Conservation (phyloP, 2,329 filamentous ascomycete genomes). For the Thelonectria rubi region DNA sequence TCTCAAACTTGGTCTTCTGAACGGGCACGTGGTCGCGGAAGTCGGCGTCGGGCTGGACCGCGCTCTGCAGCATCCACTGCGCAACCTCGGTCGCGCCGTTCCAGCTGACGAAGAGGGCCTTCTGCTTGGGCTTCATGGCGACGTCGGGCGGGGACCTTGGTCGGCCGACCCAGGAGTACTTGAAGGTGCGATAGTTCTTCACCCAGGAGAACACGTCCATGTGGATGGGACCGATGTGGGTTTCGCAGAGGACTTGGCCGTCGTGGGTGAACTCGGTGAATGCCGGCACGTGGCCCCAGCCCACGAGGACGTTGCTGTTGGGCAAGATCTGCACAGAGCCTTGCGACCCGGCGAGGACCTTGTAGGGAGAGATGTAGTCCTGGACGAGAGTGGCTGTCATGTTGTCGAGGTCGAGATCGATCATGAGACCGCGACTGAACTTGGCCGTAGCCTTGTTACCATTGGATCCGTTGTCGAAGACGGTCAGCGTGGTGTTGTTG, state of each 20-base stretch:
- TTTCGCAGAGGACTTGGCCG: conserved; percentile 63
- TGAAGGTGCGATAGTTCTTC: conserved; percentile 64
- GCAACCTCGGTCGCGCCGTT: conserved; percentile 60
- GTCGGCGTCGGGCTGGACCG: conserved; percentile 2
- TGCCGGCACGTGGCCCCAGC: conserved; percentile 63
- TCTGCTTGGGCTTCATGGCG: conserved; percentile 35
- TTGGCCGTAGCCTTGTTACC: conserved; percentile 26
- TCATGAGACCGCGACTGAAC: conserved; percentile 40
- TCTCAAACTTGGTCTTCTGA: conserved; percentile 35
- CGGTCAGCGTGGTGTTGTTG: conserved; percentile 60
- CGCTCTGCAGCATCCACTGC: conserved; percentile 51
- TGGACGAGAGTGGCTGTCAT: conserved; percentile 49
- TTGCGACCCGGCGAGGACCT: conserved; percentile 49
- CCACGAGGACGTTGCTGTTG: conserved; percentile 62
- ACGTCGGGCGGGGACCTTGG: conserved; percentile 46
- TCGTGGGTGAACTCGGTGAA: conserved; percentile 57
- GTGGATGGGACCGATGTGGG: conserved; percentile 53
- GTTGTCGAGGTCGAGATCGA: conserved; percentile 34
- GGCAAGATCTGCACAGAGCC: conserved; percentile 63
- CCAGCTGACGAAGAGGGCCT: conserved; percentile 59
- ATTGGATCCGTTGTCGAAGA: conserved; percentile 49
- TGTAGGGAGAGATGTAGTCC: conserved; percentile 57
- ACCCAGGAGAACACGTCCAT: conserved; percentile 48
- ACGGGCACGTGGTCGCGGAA: conserved; percentile 30
- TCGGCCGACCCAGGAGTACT: conserved; percentile 61